These are phyloP conservation scores for Schwanniomyces vanrijiae DNA, from an alignment of 805 yeast species.

Conservation along the genomic window DNA sequence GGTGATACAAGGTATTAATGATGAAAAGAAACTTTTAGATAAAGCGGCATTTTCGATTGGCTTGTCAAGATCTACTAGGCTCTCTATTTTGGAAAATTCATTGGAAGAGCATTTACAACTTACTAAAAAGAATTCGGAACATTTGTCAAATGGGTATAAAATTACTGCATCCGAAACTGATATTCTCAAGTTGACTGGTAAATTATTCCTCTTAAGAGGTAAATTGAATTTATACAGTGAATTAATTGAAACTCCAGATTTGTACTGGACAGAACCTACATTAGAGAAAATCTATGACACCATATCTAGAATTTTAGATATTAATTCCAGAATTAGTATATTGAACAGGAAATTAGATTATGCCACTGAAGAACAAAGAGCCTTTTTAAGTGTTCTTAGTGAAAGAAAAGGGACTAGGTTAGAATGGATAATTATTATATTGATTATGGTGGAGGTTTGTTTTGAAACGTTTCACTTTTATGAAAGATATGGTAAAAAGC, in stretches of 20 bases:
- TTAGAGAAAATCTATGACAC: slow-evolving; percentile 73
- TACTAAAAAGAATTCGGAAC: slow-evolving; percentile 65
- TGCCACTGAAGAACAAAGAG: slow-evolving; percentile 84
- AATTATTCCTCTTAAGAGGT: slow-evolving; percentile 73
- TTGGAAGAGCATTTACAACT: slow-evolving; percentile 66
- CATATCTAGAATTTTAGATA: slow-evolving; percentile 71
- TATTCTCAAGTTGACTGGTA: slow-evolving; percentile 68
- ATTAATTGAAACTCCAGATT: slow-evolving; percentile 86
- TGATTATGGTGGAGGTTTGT: slow-evolving; percentile 82
- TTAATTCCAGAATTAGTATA: slow-evolving; percentile 73
- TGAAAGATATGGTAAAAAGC: slow-evolving; percentile 40
- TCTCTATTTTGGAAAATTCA: slow-evolving; percentile 74
- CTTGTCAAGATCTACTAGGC: slow-evolving; percentile 78
- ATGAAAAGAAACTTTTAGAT: slow-evolving; percentile 57
- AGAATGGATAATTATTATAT: slow-evolving; percentile 84
- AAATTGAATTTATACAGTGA: slow-evolving; percentile 84
- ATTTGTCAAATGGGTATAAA: slow-evolving; percentile 60
- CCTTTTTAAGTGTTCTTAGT: slow-evolving; percentile 68
- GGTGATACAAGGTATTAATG: slow-evolving; percentile 53
- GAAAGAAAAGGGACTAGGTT: slow-evolving; percentile 75
- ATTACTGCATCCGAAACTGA: slow-evolving; percentile 51
- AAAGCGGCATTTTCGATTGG: slow-evolving; percentile 91
- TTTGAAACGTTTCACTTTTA: slow-evolving; percentile 78
- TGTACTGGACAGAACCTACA: slow-evolving; percentile 90
- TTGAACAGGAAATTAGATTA: slow-evolving; percentile 85